These are phyloP conservation scores for Chrysoporthe deuterocubensis DNA, from an alignment of 2,329 filamentous ascomycete genomes.

Conservation along the genomic window DNA sequence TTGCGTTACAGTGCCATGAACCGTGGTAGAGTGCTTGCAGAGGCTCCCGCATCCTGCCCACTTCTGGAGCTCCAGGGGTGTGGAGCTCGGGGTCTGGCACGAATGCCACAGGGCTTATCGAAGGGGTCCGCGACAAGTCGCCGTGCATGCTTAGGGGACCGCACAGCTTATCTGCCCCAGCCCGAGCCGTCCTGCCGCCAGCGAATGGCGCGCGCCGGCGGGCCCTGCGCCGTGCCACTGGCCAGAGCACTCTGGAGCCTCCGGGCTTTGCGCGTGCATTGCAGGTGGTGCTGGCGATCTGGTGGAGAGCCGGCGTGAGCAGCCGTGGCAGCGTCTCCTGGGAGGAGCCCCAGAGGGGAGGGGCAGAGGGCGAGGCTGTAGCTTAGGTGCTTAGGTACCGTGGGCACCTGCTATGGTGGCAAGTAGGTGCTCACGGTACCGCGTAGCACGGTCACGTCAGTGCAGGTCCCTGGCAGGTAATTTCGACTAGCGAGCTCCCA, in stretches of 20 bases:
- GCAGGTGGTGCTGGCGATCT: too few species aligned
- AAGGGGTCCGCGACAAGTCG: constrained; percentile 7
- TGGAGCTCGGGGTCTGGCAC: constrained; percentile 15
- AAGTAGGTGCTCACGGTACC: too few species aligned
- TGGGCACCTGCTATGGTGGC: too few species aligned
- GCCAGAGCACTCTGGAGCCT: too few species aligned
- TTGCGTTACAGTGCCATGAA: constrained; percentile 1
- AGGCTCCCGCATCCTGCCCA: constrained; percentile 10
- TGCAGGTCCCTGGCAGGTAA: constrained; percentile 2
- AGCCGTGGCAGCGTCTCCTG: too few species aligned
- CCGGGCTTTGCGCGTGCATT: too few species aligned
- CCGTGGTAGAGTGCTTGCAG: constrained; percentile 25
- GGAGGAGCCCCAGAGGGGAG: too few species aligned
- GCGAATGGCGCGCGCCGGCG: too few species aligned
- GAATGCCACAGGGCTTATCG: constrained; percentile 11
- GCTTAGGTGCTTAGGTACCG: too few species aligned
- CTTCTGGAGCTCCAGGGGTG: background rate
- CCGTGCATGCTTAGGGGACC: background rate
- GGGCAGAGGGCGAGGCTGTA: too few species aligned
- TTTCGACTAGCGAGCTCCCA: background rate
- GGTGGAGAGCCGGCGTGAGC: too few species aligned
- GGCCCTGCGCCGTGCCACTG: too few species aligned
- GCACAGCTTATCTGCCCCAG: constrained; percentile 6
- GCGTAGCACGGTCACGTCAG: constrained; percentile 1
- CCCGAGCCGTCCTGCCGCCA: background rate